phyloP scores from a whole-genome alignment of 306 rosid genomes.

The Dryas octopetala region DNA sequence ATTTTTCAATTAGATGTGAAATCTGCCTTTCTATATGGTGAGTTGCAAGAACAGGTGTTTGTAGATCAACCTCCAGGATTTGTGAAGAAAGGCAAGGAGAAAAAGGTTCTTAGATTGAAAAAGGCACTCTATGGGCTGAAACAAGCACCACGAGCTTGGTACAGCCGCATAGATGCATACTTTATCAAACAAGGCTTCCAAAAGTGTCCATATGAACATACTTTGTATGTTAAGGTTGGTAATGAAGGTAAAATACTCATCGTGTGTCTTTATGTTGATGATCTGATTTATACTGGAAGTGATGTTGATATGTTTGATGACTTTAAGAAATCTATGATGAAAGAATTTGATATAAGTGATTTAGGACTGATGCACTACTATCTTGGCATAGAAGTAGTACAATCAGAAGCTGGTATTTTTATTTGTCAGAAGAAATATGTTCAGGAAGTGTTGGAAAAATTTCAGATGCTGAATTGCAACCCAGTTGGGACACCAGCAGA shows the following conservation, averaged over 20 bases:
- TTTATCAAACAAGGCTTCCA: no score
- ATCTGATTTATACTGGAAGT: neutral
- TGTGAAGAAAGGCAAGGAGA: no score
- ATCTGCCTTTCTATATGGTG: no score
- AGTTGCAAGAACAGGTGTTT: no score
- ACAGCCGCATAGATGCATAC: no score
- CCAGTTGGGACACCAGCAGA: neutral
- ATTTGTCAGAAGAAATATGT: constrained; percentile 1
- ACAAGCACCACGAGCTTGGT: no score
- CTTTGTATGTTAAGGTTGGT: neutral
- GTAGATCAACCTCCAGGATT: no score
- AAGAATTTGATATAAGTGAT: neutral
- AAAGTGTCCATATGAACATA: neutral
- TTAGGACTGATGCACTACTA: neutral
- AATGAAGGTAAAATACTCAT: neutral
- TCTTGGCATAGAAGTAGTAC: neutral
- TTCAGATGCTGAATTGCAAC: neutral
- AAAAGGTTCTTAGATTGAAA: no score
- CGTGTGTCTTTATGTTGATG: neutral
- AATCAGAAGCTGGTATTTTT: neutral
- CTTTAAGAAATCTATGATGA: neutral
- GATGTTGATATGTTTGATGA: neutral
- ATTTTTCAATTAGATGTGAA: no score
- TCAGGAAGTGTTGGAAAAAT: neutral
- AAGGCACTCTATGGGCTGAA: no score